phyloP scores from a whole-genome alignment of 345 rosid species.

The Corchorus olitorius region DNA sequence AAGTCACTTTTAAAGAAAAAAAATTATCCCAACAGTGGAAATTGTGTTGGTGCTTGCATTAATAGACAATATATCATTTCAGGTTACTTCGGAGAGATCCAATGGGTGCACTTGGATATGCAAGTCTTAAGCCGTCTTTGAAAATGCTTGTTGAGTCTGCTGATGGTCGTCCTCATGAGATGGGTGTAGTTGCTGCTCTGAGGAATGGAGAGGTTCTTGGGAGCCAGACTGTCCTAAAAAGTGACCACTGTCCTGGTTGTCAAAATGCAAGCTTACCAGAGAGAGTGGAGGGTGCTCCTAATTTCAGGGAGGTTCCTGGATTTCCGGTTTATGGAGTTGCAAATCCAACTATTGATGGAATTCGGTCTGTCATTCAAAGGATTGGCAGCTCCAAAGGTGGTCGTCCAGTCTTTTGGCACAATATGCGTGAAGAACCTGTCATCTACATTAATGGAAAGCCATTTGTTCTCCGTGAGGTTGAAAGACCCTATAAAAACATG shows the following conservation, averaged over 20 bases:
- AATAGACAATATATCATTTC: constrained; percentile 19
- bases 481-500: constrained; percentile 96
- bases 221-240: constrained; percentile 95
- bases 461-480: constrained; percentile 97
- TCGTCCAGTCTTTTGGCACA: constrained; percentile 90
- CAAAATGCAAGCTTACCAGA: constrained; percentile 76
- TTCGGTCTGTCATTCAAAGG: constrained; percentile 78
- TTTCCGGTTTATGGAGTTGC: constrained; percentile 99
- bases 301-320: constrained; percentile 94
- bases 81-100: constrained; percentile 98
- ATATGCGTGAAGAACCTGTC: constrained; percentile 99
- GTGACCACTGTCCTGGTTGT: constrained; percentile 98
- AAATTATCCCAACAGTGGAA: neutral
- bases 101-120: constrained; percentile 96
- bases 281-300: constrained; percentile 98
- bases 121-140: constrained; percentile 64
- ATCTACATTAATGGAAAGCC: constrained; percentile 96
- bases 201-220: constrained; percentile 97
- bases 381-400: constrained; percentile 82
- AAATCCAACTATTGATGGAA: constrained; percentile 96
- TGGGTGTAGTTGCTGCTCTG: constrained; percentile 84
- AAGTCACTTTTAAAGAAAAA: neutral
- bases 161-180: constrained; percentile 87
- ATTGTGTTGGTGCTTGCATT: neutral
- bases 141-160: constrained; percentile 76